These are phyloP conservation scores for Kwoniella mangroviensis DNA, from an alignment of 768 basidiomycete species.

Conservation along the genomic window DNA sequence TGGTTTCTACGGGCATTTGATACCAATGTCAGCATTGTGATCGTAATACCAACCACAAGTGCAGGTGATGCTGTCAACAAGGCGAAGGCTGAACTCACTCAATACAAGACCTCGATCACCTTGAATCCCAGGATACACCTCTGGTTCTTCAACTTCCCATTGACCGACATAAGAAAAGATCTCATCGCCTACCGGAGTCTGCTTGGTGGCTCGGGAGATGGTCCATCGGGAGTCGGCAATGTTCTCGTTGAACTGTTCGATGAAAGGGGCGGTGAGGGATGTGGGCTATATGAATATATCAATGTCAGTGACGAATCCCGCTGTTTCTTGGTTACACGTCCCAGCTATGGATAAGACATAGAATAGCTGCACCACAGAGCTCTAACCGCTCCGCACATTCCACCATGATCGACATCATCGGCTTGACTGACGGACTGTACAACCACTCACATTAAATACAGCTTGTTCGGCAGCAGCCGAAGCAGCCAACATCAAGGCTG, in stretches of 20 bases:
- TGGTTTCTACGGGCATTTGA: conserved; percentile 64
- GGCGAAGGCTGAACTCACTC: conserved; percentile 39
- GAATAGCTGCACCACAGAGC: too few relatives aligned
- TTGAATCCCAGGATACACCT: conserved; percentile 69
- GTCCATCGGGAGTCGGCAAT: conserved; percentile 88
- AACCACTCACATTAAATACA: conserved; percentile 42
- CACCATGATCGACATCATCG: too few relatives aligned
- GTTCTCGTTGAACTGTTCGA: conserved; percentile 94
- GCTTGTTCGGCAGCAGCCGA: conserved; percentile 41
- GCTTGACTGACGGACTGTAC: too few relatives aligned
- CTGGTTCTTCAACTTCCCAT: conserved; percentile 92
- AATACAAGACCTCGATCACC: conserved; percentile 87
- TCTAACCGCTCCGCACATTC: too few relatives aligned
- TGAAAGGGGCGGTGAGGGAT: conserved; percentile 79
- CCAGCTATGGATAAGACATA: too few relatives aligned
- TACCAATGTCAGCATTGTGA: conserved; percentile 2
- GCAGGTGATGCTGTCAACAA: background rate
- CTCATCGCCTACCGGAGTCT: conserved; percentile 93
- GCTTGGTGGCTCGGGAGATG: conserved; percentile 95
- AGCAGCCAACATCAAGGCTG: conserved; percentile 41
- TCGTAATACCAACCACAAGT: background rate
- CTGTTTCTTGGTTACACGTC: too few relatives aligned
- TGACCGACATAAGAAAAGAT: conserved; percentile 96
- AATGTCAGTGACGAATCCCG: too few relatives aligned
- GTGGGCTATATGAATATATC: conserved; percentile 65